These are phyloP conservation scores for Lumnitzera racemosa DNA, from an alignment of 345 rosid genomes.

Conservation along the genomic window DNA sequence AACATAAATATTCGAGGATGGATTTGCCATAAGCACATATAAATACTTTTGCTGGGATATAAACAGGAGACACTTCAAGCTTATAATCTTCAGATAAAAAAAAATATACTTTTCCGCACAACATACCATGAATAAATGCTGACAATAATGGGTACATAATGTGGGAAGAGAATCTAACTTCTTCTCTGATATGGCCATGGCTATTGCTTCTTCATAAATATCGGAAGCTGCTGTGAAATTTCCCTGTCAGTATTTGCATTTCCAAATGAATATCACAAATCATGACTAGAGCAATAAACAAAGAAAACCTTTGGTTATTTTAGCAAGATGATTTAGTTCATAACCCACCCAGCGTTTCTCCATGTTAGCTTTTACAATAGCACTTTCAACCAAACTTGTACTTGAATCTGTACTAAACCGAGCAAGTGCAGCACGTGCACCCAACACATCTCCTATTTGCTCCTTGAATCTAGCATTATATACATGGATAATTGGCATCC, in stretches of 20 bases:
- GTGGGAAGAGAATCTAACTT: constrained; percentile 35
- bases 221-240: constrained; percentile 55
- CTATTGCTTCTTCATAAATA: constrained; percentile 54
- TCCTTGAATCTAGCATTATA: constrained; percentile 77
- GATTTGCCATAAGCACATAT: too few species aligned
- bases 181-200: constrained; percentile 34
- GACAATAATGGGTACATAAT: constrained; percentile 59
- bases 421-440: constrained; percentile 59
- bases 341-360: constrained; percentile 71
- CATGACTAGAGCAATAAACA: constrained; percentile 1
- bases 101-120: too few species aligned
- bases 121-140: constrained; percentile 36
- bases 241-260: constrained; percentile 38
- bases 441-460: constrained; percentile 44
- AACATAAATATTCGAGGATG: too few species aligned
- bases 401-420: constrained; percentile 39
- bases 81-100: too few species aligned
- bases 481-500: constrained; percentile 49
- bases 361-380: constrained; percentile 74
- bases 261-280: constrained; percentile 6
- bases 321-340: constrained; percentile 2
- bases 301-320: background rate
- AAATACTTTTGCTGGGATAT: too few species aligned
- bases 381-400: constrained; percentile 45
- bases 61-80: too few species aligned